Evolutionary conservation across 805 yeast genomes (phyloP), one percentile per base, ranked within the genome.

Genomic region (Nakazawaea ernobii): DNA sequence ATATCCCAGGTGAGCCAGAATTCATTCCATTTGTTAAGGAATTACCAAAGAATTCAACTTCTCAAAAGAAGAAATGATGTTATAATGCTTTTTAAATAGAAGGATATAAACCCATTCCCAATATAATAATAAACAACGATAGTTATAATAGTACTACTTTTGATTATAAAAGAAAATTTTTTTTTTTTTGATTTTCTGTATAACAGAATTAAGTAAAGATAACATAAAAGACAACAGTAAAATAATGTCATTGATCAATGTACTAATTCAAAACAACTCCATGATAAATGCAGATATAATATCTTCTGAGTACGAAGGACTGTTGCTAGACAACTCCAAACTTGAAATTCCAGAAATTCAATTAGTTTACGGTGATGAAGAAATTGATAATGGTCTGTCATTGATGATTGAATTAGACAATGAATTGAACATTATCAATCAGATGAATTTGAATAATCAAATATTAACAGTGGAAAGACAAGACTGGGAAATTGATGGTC

Each of bases 1-100:
- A 85, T 76, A 88, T 94, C 61, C 99, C 99, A 49, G 99, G 99
- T 57, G 96, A 90, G 71, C 99, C 99, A 32, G 97, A 92, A 66
- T 94, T 94, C 69, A 72, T 94, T 59, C 98, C 97, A 45, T 94
- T 70, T 67, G 79, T 78, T 50, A 88, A 85, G 69, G 98, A 89
- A 64, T 78, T 92, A 60, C 96, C 97, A 69, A 91, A 91, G 80
- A 88, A 90, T 74, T 84, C 94, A 36, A 88, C 96, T 55, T 86
- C 95, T 45, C 79, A 76, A 67, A 82, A 82, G 77, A 74, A 74
- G 62, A 61, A 64, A 48, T 53, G 44, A 39, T n/a, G 9, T 7
- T 20, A 20, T 20, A 20, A 20, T 20, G 24, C 24, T 30, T 30
- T 29, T 14, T 14, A 8, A 32, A 42, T 42, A 14, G 27, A 29